These are phyloP conservation scores for Colletotrichum plurivorum DNA, from an alignment of 2,329 filamentous ascomycete species.

Conservation along the genomic window DNA sequence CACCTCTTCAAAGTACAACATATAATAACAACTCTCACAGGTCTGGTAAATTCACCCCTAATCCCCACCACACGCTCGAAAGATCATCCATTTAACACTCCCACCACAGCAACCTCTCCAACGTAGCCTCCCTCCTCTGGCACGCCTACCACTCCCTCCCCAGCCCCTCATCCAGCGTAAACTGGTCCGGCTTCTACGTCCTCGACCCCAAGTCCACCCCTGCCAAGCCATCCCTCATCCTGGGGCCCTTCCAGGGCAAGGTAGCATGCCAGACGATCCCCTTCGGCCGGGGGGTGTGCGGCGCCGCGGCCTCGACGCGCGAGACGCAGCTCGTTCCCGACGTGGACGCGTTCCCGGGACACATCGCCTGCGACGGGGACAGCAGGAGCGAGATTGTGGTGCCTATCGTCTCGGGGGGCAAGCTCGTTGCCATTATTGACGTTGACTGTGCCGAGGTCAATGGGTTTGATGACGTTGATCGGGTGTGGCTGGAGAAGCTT, in stretches of 20 bases:
- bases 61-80: neutral
- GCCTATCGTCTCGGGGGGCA: constrained; percentile 67
- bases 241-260: constrained; percentile 86
- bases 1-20: neutral
- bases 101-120: constrained; percentile 79
- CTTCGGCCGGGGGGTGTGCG: constrained; percentile 83
- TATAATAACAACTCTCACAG: constrained; percentile 44
- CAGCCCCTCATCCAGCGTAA: constrained; percentile 75
- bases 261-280: constrained; percentile 84
- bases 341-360: constrained; percentile 82
- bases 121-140: constrained; percentile 82
- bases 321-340: constrained; percentile 78
- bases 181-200: constrained; percentile 88
- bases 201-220: constrained; percentile 64
- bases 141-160: constrained; percentile 83
- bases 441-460: constrained; percentile 78
- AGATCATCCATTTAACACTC: neutral
- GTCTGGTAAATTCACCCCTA: constrained; percentile 53
- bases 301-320: constrained; percentile 72
- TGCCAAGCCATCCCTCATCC: constrained; percentile 70
- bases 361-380: constrained; percentile 85
- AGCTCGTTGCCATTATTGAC: constrained; percentile 83
- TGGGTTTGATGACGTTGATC: constrained; percentile 80
- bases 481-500: constrained; percentile 75
- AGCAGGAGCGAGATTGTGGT: constrained; percentile 87